Evolutionary conservation across 345 rosid species (phyloP), one percentile per base, ranked within the genome.

Genomic region (Bretschneidera sinensis): DNA sequence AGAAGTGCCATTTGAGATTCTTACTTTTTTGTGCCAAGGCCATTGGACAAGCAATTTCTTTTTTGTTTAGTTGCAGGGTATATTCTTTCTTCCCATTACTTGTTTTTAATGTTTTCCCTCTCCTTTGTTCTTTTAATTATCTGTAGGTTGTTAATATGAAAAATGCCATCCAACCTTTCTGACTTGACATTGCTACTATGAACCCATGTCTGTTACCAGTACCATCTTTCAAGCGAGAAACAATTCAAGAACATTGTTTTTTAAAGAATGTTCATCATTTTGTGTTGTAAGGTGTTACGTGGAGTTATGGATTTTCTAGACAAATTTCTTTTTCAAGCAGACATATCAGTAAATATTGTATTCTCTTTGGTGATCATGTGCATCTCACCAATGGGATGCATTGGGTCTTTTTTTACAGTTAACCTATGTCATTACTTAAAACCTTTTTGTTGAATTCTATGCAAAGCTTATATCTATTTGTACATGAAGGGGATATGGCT

Each of bases 1-100:
- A 73, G 75, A 54, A 61, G 25, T 59, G 51, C 24, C 51, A 52
- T 58, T 48, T n/a, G n/a, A n/a, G n/a, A n/a, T n/a, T n/a, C n/a
- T n/a, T n/a, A n/a, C n/a, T n/a, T n/a, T n/a, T n/a, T n/a, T n/a
- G n/a, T n/a, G n/a, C n/a, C n/a, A n/a, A n/a, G n/a, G n/a, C n/a
- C n/a, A n/a, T n/a, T n/a, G 11, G 45, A 14, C 45, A 39, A 11
- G 9, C 11, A 39, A 39, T 7, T 39, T 39, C 15, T n/a, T 18
- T 48, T 47, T 54, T 48, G 5, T 55, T 18, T 2, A 20, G 51
- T 56, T 20, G 4, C 19, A 50, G 60, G 67, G 66, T 63, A 73
- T 58, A 21, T 31, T 59, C 69, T 43, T 53, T 68, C 49, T 50
- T 39, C 52, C 59, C 11, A 39, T 14, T 13, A 39, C 1, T 11